These are phyloP conservation scores for Escovopsis sp. DNA, from an alignment of 2,329 filamentous ascomycete genomes.

Conservation along the genomic window DNA sequence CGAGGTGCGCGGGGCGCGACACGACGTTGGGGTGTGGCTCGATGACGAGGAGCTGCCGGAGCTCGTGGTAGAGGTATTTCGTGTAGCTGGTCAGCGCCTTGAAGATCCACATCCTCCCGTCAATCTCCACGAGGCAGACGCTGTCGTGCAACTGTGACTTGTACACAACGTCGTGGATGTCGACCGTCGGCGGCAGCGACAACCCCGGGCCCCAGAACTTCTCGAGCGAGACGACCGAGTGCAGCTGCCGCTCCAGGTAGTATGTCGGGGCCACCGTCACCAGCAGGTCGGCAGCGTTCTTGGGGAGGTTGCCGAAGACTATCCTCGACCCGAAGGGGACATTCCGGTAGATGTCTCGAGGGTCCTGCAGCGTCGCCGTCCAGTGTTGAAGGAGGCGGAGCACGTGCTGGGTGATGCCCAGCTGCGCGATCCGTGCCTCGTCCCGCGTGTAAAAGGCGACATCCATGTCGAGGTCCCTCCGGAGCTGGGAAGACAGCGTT, in stretches of 20 bases:
- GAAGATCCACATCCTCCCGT: conserved; percentile 32
- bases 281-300: conserved; percentile 29
- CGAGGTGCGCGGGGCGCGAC: conserved; percentile 33
- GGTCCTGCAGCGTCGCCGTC: conserved; percentile 21
- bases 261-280: conserved; percentile 35
- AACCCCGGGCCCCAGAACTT: conserved; percentile 28
- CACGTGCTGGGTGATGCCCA: conserved; percentile 39
- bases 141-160: conserved; percentile 43
- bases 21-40: conserved; percentile 39
- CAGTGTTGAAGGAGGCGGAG: conserved; percentile 38
- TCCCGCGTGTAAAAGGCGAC: conserved; percentile 42
- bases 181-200: conserved; percentile 29
- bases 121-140: conserved; percentile 37
- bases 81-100: conserved; percentile 43
- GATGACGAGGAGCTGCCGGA: conserved; percentile 38
- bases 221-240: conserved; percentile 27
- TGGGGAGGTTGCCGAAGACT: conserved; percentile 35
- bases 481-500: conserved; percentile 25
- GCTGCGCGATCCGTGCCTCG: conserved; percentile 27
- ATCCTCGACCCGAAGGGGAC: conserved; percentile 44
- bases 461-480: conserved; percentile 31
- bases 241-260: conserved; percentile 37
- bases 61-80: conserved; percentile 48
- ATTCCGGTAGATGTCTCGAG: conserved; percentile 23
- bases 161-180: conserved; percentile 35